Conservation (phyloP, 169 alveolate genomes). For the Plasmodium yoelii region DNA sequence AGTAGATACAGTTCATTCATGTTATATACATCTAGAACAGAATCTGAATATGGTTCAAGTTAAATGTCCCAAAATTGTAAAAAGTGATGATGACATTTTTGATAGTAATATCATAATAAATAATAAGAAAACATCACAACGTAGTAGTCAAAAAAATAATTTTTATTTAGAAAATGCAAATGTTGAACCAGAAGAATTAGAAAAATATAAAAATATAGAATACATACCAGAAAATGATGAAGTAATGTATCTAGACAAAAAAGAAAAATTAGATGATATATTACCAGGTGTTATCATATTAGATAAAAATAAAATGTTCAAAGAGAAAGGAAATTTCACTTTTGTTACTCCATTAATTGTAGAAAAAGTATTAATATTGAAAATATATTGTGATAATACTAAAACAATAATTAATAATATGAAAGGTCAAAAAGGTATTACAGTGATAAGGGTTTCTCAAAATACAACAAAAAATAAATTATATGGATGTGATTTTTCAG, state of each 20-base stretch:
- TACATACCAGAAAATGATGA: conserved; percentile 68
- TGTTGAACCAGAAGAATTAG: conserved; percentile 8
- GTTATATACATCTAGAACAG: conserved; percentile 33
- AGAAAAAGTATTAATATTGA: conserved; percentile 16
- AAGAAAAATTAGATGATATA: conserved; percentile 44
- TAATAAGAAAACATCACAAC: background rate
- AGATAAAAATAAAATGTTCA: conserved; percentile 24
- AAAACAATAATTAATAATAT: conserved; percentile 12
- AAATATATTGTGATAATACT: conserved; percentile 52
- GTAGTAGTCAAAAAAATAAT: background rate
- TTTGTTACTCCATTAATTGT: conserved; percentile 60
- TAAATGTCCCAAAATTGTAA: conserved; percentile 28
- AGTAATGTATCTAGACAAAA: conserved; percentile 4
- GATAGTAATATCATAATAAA: background rate
- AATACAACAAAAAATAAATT: conserved; percentile 14
- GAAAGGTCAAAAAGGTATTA: conserved; percentile 43
- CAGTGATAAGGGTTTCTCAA: conserved; percentile 11
- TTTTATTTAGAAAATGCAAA: background rate
- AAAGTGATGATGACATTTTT: background rate
- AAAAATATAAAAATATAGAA: conserved; percentile 47
- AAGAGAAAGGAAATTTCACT: conserved; percentile 32
- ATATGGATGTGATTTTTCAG: conserved; percentile 67
- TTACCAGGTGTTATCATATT: conserved; percentile 60
- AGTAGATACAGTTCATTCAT: conserved; percentile 3
- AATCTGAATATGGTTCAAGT: conserved; percentile 39